These are phyloP conservation scores for Lachancea quebecensis DNA, from an alignment of 805 yeast species.

Conservation along the genomic window DNA sequence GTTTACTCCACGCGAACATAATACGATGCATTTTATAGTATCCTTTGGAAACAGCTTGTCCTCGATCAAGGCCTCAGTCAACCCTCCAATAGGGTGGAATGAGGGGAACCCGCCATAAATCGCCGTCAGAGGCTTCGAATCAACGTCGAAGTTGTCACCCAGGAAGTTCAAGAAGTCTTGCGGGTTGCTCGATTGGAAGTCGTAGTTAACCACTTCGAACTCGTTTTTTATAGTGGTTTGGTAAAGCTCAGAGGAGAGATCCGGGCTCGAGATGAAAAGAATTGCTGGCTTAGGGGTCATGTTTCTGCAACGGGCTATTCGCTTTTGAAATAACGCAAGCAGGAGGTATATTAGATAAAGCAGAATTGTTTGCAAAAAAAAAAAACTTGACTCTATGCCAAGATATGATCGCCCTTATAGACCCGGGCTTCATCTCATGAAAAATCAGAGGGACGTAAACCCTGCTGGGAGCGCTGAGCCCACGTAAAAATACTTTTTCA, in stretches of 20 bases:
- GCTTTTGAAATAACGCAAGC: no score
- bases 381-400: no score
- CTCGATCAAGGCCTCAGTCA: conserved; percentile 37
- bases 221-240: conserved; percentile 9
- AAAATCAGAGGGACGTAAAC: no score
- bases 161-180: conserved; percentile 13
- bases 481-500: no score
- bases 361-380: no score
- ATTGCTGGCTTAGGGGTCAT: conserved; percentile 12
- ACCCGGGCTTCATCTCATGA: no score
- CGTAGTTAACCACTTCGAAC: conserved; percentile 13
- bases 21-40: conserved; percentile 40
- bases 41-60: conserved; percentile 34
- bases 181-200: conserved; percentile 11
- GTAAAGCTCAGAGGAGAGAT: conserved; percentile 10
- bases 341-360: no score
- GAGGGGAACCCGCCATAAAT: conserved; percentile 59
- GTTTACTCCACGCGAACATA: conserved; percentile 55
- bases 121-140: conserved; percentile 31
- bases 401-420: no score
- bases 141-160: conserved; percentile 9
- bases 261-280: conserved; percentile 20
- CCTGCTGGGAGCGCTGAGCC: no score
- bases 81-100: conserved; percentile 45
- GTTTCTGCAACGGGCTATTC: no score